These are phyloP conservation scores for Penicillium soppii DNA, from an alignment of 495 filamentous ascomycete species.

Conservation along the genomic window DNA sequence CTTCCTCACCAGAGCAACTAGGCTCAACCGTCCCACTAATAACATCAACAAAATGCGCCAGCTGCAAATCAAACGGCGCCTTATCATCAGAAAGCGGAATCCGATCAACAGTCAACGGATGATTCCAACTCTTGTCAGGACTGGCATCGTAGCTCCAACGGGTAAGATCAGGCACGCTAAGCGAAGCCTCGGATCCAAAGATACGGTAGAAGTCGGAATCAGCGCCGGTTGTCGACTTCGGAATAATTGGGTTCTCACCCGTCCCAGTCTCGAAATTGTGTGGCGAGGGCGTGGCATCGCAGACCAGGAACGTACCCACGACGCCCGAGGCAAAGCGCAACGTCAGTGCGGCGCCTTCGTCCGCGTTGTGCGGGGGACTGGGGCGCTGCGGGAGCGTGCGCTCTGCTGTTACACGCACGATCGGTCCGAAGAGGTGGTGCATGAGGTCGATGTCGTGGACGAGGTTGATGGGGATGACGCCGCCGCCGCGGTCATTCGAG, in stretches of 20 bases:
- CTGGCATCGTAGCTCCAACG: conserved; percentile 50
- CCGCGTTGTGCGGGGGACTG: conserved; percentile 39
- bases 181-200: conserved; percentile 51
- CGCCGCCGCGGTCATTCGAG: conserved; percentile 31
- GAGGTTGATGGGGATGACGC: conserved; percentile 58
- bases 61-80: conserved; percentile 54
- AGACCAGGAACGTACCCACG: conserved; percentile 57
- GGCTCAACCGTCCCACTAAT: conserved; percentile 41
- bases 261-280: conserved; percentile 57
- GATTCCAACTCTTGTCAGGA: conserved; percentile 33
- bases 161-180: conserved; percentile 57
- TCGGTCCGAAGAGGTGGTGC: conserved; percentile 57
- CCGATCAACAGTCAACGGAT: conserved; percentile 27
- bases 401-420: conserved; percentile 52
- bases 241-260: conserved; percentile 58
- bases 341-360: conserved; percentile 57
- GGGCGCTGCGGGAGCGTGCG: conserved; percentile 39
- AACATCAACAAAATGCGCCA: conserved; percentile 56
- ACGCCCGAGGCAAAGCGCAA: conserved; percentile 56
- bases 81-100: conserved; percentile 37
- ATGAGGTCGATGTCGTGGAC: conserved; percentile 61
- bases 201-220: conserved; percentile 55
- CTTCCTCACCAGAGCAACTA: conserved; percentile 47
- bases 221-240: conserved; percentile 24
- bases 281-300: conserved; percentile 51